phyloP scores from a whole-genome alignment of 176 grass and related monocot genomes.

The Oryza nivara region DNA sequence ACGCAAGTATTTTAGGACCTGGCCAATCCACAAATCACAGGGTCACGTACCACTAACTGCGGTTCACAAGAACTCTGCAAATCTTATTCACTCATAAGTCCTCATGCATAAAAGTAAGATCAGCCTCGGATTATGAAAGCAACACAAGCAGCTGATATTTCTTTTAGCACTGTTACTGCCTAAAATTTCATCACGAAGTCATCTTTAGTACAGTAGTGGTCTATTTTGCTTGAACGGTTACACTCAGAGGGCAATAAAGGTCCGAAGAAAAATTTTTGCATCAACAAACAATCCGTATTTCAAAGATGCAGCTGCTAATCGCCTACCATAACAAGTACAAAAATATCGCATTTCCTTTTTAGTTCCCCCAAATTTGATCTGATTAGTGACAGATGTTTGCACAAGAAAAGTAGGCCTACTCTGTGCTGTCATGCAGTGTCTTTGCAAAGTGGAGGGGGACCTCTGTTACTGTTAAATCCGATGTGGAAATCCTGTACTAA shows the following conservation, averaged over 20 bases:
- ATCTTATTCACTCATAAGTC: too few species aligned
- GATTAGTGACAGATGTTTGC: neutral
- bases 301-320: neutral
- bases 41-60: neutral
- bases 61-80: too few species aligned
- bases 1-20: neutral
- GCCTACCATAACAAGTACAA: conserved; percentile 1
- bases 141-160: neutral
- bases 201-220: too few species aligned
- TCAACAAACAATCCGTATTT: neutral
- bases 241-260: neutral
- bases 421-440: neutral
- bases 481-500: neutral
- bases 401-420: neutral
- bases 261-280: neutral
- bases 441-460: neutral
- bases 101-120: neutral
- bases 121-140: neutral
- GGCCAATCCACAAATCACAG: neutral
- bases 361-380: neutral
- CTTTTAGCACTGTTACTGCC: too few species aligned
- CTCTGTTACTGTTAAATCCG: neutral
- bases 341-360: neutral
- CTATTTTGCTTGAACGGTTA: neutral
- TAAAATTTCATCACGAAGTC: too few species aligned